Evolutionary conservation across 164 flowering plant species (phyloP).

Genomic region (Taxillus chinensis): DNA sequence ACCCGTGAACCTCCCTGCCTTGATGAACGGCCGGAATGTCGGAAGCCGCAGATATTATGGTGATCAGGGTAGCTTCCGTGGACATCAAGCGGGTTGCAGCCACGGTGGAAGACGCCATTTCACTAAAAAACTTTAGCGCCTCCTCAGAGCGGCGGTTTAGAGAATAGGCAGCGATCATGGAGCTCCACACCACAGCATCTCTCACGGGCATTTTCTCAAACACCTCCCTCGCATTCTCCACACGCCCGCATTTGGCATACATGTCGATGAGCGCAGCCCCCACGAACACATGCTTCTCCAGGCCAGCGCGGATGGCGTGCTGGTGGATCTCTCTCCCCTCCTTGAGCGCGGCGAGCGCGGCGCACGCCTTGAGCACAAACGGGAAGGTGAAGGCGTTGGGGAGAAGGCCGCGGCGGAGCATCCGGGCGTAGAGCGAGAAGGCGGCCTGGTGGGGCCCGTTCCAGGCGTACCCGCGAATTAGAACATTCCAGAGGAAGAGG

Average conservation of each 20-base stretch:
- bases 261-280: slow-evolving; percentile 42
- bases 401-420: slow-evolving; percentile 29
- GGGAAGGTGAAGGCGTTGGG: slow-evolving; percentile 48
- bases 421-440: slow-evolving; percentile 24
- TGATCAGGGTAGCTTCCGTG: slow-evolving; percentile 34
- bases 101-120: slow-evolving; percentile 16
- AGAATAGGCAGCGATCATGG: slow-evolving; percentile 39
- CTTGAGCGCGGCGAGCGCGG: slow-evolving; percentile 24
- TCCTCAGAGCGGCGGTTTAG: slow-evolving; percentile 30
- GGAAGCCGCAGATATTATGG: slow-evolving; percentile 32
- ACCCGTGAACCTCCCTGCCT: slow-evolving; percentile 41
- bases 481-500: slow-evolving; percentile 41
- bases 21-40: slow-evolving; percentile 32
- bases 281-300: slow-evolving; percentile 37
- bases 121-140: slow-evolving; percentile 22
- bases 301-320: slow-evolving; percentile 15
- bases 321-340: slow-evolving; percentile 34
- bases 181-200: slow-evolving; percentile 41
- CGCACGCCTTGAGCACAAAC: slow-evolving; percentile 44
- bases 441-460: slow-evolving; percentile 35
- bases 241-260: slow-evolving; percentile 43
- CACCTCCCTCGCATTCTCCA: slow-evolving; percentile 21
- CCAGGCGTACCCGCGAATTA: slow-evolving; percentile 47
- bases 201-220: slow-evolving; percentile 27
- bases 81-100: slow-evolving; percentile 14